These are phyloP conservation scores for Zygoascus tannicola DNA, from an alignment of 805 yeast species.

Conservation along the genomic window DNA sequence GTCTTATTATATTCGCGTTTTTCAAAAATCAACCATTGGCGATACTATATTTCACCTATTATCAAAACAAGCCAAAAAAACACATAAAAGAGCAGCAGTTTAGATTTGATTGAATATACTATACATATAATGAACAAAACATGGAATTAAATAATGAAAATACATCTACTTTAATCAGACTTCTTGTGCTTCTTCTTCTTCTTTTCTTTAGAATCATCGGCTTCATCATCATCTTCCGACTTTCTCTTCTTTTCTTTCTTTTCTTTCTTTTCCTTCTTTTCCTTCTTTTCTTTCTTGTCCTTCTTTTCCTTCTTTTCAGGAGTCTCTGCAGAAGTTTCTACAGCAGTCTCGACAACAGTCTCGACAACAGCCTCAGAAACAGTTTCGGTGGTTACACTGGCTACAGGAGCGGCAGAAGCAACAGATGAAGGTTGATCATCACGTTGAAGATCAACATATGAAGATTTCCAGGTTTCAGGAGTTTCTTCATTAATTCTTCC, in stretches of 20 bases:
- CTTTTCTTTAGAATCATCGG: conserved; percentile 43
- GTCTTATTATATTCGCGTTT: background rate
- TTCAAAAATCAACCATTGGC: background rate
- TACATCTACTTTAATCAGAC: conserved; percentile 1
- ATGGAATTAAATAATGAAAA: background rate
- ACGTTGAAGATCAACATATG: conserved; percentile 48
- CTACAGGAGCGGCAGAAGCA: conserved; percentile 14
- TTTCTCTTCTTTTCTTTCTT: conserved; percentile 57
- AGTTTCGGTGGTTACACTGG: too few relatives aligned
- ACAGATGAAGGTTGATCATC: conserved; percentile 16
- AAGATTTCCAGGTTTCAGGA: conserved; percentile 84
- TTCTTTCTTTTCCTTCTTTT: conserved; percentile 43
- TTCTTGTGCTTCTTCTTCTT: conserved; percentile 17
- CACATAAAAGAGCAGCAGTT: too few relatives aligned
- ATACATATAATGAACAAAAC: background rate
- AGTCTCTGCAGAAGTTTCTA: conserved; percentile 3
- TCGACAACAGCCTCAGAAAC: conserved; percentile 17
- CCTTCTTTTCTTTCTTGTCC: conserved; percentile 46
- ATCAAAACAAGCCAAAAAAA: background rate
- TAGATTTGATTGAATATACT: background rate
- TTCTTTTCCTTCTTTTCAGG: conserved; percentile 39
- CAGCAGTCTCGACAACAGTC: conserved; percentile 1
- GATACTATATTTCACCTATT: background rate
- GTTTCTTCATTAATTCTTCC: conserved; percentile 92
- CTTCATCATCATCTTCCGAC: conserved; percentile 38